Evolutionary conservation across 306 rosid genomes (phyloP).

Genomic region (Prunus mume): DNA sequence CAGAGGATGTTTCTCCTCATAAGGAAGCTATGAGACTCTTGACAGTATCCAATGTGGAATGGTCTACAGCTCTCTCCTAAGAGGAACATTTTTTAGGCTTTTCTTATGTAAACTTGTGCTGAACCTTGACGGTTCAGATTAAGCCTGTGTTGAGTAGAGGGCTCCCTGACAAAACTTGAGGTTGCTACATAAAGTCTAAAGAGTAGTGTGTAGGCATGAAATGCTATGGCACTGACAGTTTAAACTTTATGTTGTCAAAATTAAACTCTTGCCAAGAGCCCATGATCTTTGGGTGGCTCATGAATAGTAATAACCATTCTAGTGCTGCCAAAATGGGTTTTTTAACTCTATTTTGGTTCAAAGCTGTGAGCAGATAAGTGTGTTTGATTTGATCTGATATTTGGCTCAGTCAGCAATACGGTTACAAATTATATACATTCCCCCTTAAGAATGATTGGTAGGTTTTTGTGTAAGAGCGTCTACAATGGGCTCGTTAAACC

Average conservation of each 20-base stretch:
- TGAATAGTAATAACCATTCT: neutral
- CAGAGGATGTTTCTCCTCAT: conserved; percentile 77
- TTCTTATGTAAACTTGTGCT: neutral
- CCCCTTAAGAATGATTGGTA: too few species aligned
- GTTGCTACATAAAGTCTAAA: neutral
- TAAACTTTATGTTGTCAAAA: neutral
- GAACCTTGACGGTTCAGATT: neutral
- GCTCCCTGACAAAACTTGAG: neutral
- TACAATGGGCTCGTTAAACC: too few species aligned
- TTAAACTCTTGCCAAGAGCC: neutral
- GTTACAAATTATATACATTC: too few species aligned
- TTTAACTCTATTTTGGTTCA: too few species aligned
- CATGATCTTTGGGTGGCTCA: neutral
- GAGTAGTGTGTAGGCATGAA: neutral
- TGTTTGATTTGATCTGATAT: too few species aligned
- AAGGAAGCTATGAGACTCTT: conserved; percentile 71
- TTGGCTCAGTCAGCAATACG: too few species aligned
- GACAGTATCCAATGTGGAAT: neutral
- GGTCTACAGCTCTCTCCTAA: neutral
- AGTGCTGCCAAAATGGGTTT: neutral
- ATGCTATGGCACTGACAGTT: neutral
- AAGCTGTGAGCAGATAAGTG: too few species aligned
- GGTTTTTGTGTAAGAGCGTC: too few species aligned
- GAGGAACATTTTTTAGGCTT: neutral
- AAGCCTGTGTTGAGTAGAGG: neutral